Evolutionary conservation across 2,329 filamentous ascomycete species (phyloP), one percentile per base, ranked within the genome.

Genomic region (Fusarium mangiferae): DNA sequence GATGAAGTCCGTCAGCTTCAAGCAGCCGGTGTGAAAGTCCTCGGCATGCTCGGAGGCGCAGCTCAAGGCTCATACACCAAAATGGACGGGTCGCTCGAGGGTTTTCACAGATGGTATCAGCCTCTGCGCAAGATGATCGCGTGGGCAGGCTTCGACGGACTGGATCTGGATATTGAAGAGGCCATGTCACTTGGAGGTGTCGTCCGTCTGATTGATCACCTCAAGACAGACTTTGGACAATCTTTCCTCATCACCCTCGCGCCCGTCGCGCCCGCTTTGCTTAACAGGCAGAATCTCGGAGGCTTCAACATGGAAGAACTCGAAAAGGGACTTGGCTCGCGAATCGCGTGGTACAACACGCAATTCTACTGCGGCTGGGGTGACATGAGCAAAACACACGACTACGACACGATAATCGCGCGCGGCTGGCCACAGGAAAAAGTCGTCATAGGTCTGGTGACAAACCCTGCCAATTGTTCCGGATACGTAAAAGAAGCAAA

Each of bases 361-460:
- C 95, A 97, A 79, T 96, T 97, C 82, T 97, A 97, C 85, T 95
- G 93, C 77, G 94, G 94, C 1, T 97, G 94, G 90, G 93, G 93
- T 4, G 85, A 85, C 69, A 83, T 87, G 74, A 78, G 78, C 28
- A 82, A 75, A 28, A 78, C 86, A 0, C 59, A 76, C 10, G 81
- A 83, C 65, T 90, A 86, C 76, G 83, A 86, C 35, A 73, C 77
- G n/a, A 84, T 88, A 41, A 76, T 89, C 9, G 82, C 85, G 14
- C 83, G 87, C 26, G 94, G 94, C 4, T 97, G 93, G 90, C 85
- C 88, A 3, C 87, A 93, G 2, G 83, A 89, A 17, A 92, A 92
- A 75, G 86, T 97, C 4, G 92, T 97, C 3, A 85, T 94, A 56
- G 95, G 95, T 2, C 85, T 96, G 57, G 87, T 97, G 48, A 97